These are phyloP conservation scores for Sugiyamaella castrensis DNA, from an alignment of 1,139 yeast genomes.

Conservation along the genomic window DNA sequence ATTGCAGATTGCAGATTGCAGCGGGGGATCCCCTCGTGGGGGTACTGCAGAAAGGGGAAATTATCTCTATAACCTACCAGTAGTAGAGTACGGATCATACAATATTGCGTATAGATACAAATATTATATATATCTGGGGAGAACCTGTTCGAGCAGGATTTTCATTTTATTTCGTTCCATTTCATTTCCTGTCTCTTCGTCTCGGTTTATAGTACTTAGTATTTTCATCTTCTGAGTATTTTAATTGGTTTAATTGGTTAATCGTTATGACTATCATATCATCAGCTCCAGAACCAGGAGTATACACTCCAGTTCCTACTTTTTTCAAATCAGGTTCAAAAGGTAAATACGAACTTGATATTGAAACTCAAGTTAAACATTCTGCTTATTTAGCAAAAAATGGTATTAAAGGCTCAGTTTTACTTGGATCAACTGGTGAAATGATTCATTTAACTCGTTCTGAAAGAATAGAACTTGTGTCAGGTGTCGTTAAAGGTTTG, in stretches of 20 bases:
- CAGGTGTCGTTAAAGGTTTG: slow-evolving; percentile 37
- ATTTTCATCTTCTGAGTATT: no score
- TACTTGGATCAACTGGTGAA: slow-evolving; percentile 53
- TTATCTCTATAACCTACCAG: not conserved
- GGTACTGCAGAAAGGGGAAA: not conserved
- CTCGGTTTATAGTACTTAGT: no score
- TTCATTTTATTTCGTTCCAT: not conserved
- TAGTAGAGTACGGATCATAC: no score
- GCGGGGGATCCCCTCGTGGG: no score
- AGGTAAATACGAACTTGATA: slow-evolving; percentile 40
- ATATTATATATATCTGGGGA: not conserved
- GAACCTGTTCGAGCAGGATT: not conserved
- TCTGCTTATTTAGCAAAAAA: slow-evolving; percentile 41
- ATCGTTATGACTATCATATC: slow-evolving; percentile 15
- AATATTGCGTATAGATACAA: no score
- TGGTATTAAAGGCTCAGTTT: slow-evolving; percentile 48
- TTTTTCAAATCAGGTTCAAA: slow-evolving; percentile 44
- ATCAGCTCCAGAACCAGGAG: slow-evolving; percentile 37
- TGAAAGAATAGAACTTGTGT: slow-evolving; percentile 43
- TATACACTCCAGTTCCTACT: slow-evolving; percentile 51
- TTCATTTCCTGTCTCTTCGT: no score
- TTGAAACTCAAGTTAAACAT: slow-evolving; percentile 45
- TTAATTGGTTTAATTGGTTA: no score
- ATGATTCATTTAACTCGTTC: slow-evolving; percentile 45
- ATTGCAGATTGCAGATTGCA: no score